Conservation (phyloP, 2,329 filamentous ascomycete species). For the Emergomyces orientalis region DNA sequence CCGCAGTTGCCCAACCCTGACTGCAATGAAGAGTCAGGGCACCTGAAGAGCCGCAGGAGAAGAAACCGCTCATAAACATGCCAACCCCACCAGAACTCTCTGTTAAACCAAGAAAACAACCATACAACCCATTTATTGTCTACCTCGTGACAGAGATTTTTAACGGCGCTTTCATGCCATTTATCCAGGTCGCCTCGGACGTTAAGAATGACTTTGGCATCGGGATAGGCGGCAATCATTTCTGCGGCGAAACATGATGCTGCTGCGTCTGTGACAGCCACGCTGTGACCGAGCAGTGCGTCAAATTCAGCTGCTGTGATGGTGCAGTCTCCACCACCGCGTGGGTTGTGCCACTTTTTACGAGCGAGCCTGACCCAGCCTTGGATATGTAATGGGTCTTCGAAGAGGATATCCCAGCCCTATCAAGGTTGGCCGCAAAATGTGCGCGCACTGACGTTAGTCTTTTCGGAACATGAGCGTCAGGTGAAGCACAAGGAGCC, state of each 20-base stretch:
- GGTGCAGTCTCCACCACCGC: background rate
- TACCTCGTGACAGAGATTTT: background rate
- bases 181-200: constrained; percentile 8
- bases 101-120: background rate
- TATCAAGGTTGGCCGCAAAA: background rate
- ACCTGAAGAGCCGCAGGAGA: background rate
- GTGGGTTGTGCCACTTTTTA: background rate
- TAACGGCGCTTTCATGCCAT: background rate
- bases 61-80: background rate
- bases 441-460: background rate
- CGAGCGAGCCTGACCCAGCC: background rate
- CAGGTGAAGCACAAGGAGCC: no score
- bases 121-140: background rate
- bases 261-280: constrained; percentile 27
- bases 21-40: background rate
- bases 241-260: constrained; percentile 28
- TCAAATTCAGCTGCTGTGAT: background rate
- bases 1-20: background rate
- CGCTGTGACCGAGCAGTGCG: constrained; percentile 22
- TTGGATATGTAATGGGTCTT: background rate
- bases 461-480: background rate
- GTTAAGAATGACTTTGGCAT: constrained; percentile 30
- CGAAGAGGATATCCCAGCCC: background rate
- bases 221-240: constrained; percentile 28
- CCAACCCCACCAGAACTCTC: background rate